Base-by-base conservation (phyloP, 805 yeast genomes). In the Kodamaea kakaduensis region DNA sequence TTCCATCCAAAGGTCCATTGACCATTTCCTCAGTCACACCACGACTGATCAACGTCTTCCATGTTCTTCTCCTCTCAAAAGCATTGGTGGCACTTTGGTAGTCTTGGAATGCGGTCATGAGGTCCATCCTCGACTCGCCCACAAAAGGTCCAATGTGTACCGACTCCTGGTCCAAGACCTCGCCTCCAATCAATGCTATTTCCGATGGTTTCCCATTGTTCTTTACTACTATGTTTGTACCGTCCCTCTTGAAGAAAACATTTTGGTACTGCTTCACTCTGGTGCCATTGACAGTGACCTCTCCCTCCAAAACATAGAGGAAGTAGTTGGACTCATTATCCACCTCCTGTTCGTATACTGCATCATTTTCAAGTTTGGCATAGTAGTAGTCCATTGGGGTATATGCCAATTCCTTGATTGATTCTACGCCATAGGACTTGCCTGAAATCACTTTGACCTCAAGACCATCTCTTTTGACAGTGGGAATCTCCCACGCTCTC, bases 61-160 rank as follows among this genome's bases (percentile, higher is more conserved):
- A 83, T n/a, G 73, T 69, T 34, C 58, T 69, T 25, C 84, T 75
- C 32, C 72, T 73, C 53, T 78, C 87, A 49, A 84, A 84, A 1
- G 89, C 89, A 53, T 82, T 81, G 16, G 63, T 57, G 39, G 77
- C 81, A 33, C 61, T 55, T 58, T 82, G 90, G 55, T 82, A 89
- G 52, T 84, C 88, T 57, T 62, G 49, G 49, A 85, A 78, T 0
- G 86, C 94, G 47, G 81, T 61, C 44, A 76, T 70, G 41, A 88
- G 80, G 44, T 75, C 76, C 34, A 78, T 83, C 37, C 70, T 69
- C 15, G 81, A 62, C 7, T 84, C 75, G 43, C 84, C 90, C 14
- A 88, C 96, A 53, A 89, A 89, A 10, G 96, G 96, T 13, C 96
- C 96, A 54, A 86, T 81, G 54, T 87, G 96, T 20, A 85, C 83